Percentiles rank a stretch among this genome's conserved stretches.
Evolutionary conservation across 106 monocot species (phyloP).

Genomic region (Vanilla planifolia): DNA sequence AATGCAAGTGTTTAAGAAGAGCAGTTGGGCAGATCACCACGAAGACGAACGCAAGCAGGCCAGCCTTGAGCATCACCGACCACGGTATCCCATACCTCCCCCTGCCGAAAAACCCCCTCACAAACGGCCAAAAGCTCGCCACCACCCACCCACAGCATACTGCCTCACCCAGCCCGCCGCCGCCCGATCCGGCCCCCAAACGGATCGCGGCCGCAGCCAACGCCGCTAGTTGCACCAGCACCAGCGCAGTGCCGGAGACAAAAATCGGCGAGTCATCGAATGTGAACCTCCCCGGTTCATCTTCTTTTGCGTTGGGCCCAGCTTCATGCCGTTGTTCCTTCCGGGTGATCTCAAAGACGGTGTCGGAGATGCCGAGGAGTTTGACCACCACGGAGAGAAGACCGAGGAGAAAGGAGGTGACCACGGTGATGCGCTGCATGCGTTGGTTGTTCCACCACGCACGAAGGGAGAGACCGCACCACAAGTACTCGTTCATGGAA

Average conservation of each 20-base stretch:
- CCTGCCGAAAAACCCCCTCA: conserved; percentile 39
- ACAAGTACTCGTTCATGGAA: conserved; percentile 25
- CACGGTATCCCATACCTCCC: conserved; percentile 55
- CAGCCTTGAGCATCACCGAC: conserved; percentile 33
- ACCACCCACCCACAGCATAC: conserved; percentile 29
- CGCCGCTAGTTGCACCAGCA: conserved; percentile 22
- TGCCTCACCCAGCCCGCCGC: conserved; percentile 27
- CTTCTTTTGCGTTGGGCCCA: background rate
- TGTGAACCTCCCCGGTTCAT: conserved; percentile 39
- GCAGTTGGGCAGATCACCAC: too few relatives aligned
- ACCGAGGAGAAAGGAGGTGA: conserved; percentile 33
- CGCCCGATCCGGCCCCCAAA: background rate
- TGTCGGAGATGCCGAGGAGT: conserved; percentile 36
- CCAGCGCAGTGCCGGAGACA: conserved; percentile 28
- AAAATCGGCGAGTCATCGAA: conserved; percentile 52
- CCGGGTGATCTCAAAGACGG: conserved; percentile 43
- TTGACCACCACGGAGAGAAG: conserved; percentile 34
- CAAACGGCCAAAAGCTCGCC: conserved; percentile 48
- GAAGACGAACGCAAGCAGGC: conserved; percentile 4
- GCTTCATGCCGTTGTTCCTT: conserved; percentile 22
- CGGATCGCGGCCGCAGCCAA: background rate
- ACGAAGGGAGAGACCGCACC: conserved; percentile 20
- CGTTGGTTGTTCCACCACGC: conserved; percentile 65
- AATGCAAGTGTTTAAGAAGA: too few relatives aligned
- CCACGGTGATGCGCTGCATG: conserved; percentile 28